Evolutionary conservation across 495 filamentous ascomycete genomes (phyloP).

Genomic region (Xylaria scruposa): DNA sequence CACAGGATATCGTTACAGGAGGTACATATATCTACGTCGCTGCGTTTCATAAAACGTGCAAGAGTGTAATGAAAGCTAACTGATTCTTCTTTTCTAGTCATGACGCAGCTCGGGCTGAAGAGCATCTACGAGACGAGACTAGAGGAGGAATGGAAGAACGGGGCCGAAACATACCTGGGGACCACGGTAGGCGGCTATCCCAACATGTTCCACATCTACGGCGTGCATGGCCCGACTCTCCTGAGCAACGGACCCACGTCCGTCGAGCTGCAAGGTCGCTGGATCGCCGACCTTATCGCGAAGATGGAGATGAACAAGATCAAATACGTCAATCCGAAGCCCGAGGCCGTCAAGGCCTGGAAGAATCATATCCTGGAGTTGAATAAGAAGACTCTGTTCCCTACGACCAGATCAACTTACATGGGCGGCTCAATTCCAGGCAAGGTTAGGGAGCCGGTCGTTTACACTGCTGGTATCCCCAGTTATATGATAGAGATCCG

Average conservation of each 20-base stretch:
- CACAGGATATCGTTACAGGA: constrained; percentile 14
- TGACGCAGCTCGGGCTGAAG: constrained; percentile 50
- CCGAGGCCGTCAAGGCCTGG: constrained; percentile 56
- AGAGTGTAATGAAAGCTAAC: not conserved
- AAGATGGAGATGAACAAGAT: constrained; percentile 51
- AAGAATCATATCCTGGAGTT: constrained; percentile 48
- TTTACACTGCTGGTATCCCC: constrained; percentile 51
- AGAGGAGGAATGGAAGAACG: constrained; percentile 52
- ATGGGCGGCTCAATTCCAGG: constrained; percentile 60
- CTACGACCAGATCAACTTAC: constrained; percentile 54
- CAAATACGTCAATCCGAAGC: constrained; percentile 54
- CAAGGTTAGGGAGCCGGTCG: constrained; percentile 55
- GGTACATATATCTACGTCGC: not conserved
- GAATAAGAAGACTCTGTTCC: constrained; percentile 55
- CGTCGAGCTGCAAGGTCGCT: constrained; percentile 60
- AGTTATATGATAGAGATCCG: constrained; percentile 50
- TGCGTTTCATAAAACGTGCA: not conserved
- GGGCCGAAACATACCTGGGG: constrained; percentile 21
- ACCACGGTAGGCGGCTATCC: constrained; percentile 37
- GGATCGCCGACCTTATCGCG: constrained; percentile 50
- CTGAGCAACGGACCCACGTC: constrained; percentile 60
- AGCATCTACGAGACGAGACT: constrained; percentile 48
- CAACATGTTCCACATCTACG: constrained; percentile 62
- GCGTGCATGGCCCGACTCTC: constrained; percentile 46
- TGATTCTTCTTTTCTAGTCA: constrained; percentile 26